A percentile compares a stretch with the other conserved stretches of the same genome.
phyloP scores from a whole-genome alignment of 306 rosid species.

The Oemleria cerasiformis region DNA sequence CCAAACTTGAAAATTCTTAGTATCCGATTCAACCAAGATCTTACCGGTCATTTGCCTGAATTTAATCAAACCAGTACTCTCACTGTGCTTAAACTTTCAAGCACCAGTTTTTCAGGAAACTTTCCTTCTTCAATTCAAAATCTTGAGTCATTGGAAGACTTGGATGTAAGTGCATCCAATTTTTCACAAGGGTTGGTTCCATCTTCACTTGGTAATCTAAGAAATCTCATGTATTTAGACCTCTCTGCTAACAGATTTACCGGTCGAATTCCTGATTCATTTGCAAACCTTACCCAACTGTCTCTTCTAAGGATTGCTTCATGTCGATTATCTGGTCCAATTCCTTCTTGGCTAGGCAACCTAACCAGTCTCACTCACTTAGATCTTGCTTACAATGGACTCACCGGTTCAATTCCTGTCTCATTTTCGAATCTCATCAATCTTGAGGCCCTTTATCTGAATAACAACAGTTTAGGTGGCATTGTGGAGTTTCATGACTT shows the following conservation, averaged over 20 bases:
- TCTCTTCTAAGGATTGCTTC: neutral
- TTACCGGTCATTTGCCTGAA: slow-evolving; percentile 3
- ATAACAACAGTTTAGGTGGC: neutral
- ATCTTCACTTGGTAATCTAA: neutral
- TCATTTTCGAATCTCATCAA: neutral
- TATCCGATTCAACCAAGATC: neutral
- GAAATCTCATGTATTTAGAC: too few species aligned
- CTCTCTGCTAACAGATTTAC: too few species aligned
- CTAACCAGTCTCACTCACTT: neutral
- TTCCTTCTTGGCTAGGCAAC: neutral
- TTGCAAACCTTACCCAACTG: neutral
- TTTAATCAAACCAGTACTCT: slow-evolving; percentile 6
- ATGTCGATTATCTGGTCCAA: neutral
- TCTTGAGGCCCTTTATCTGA: neutral
- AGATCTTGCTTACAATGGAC: fast-evolving
- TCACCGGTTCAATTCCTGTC: neutral
- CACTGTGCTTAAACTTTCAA: neutral
- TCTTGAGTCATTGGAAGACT: neutral
- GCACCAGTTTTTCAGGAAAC: neutral
- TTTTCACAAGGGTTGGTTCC: slow-evolving; percentile 10
- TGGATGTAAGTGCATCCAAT: neutral
- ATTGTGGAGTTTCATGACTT: neutral
- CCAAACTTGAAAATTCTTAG: neutral
- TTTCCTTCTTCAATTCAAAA: neutral
- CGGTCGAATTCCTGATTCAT: too few species aligned